Base-by-base conservation (phyloP, 1,139 yeast genomes). In the Schizosaccharomyces versatilis region DNA sequence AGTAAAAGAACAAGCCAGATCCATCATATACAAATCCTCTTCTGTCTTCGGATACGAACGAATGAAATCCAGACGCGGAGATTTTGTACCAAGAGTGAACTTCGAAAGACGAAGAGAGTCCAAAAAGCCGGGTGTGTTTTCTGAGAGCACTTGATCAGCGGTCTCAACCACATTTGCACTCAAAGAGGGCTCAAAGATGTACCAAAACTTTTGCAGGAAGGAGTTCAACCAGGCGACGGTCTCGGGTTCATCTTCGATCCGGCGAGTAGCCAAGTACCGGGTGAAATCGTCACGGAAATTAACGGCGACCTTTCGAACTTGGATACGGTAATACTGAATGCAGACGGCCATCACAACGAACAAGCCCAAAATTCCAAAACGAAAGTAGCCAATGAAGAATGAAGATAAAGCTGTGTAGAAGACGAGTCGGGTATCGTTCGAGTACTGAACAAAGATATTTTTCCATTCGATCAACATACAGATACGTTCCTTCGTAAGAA, bases 211-310 rank as follows among this genome's bases (percentile, higher is more conserved):
- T 64, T 81, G 86, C 68, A 90, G 68, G 62, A 90, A 81, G 42
- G 78, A 76, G 67, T 90, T 90, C 61, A 84, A 72, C 98, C 98
- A 90, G 64, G 90, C 97, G 81, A 88, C 77, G 8, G 95, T 75
- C 69, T 90, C 98, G 62, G 80, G 81, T 65, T 88, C 97, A 62
- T 79, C 77, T 68, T 88, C 97, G 60, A 86, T 80, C 55, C 77
- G 75, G 64, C 78, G 78, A 54, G 85, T 78, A 14, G 94, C 80
- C 63, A 83, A 78, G 64, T 88, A 95, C 63, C 95, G 79, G 64
- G 85, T 88, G 24, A 93, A 82, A 57, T 77, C 79, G 60, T 85
- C 86, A 62, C 96, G 76, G 59, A 84, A 73, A 6, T 69, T 65
- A 7, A 80, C 73, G 63, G 97, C 77, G 67, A 88, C 80, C 62